Evolutionary conservation across 805 yeast genomes (phyloP), one percentile per base, ranked within the genome.

Genomic region (Myxozyma kluyveri): DNA sequence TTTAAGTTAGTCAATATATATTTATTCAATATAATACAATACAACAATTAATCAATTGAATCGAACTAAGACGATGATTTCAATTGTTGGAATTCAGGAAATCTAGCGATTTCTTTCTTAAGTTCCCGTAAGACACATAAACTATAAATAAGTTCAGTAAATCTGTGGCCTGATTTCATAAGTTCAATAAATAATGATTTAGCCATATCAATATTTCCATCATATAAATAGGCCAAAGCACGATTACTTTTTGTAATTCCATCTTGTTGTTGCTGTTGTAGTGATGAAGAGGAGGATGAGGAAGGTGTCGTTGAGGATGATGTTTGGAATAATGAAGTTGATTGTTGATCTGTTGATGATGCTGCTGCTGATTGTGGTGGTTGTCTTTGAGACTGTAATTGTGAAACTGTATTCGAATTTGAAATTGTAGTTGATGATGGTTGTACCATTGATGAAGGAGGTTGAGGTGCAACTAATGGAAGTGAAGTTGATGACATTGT

Each of bases 141-240:
- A 21, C 46, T 45, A 42, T 46, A 51, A 9, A 47, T 42, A 26
- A 54, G 29, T 17, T 48, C 56, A 7, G 52, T 35, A 19, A 54
- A 51, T 37, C 50, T 43, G 31, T 27, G 42, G n/a, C 59, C 56
- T 4, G 47, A 7, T 21, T 38, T 21, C 6, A 51, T 31, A 14
- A 54, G 35, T 14, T 45, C 42, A 9, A 26, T 9, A 22, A 54
- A 44, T 3, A 48, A 21, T 7, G 14, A 19, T 23, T 41, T 47
- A 12, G 57, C 56, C 38, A 33, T 24, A 14, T 46, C 49, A 23
- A 41, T 29, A 26, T 48, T 43, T 14, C 59, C 56, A 37, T 54
- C 58, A 33, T 54, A 44, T n/a, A 54, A 31, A 27, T 52, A 45
- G 12, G 57, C 59, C 10, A 54, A 26, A 9, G 59, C 59, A 7